These are phyloP conservation scores for Gnaphalium uliginosum DNA, from an alignment of 129 eudicot species.

Conservation along the genomic window DNA sequence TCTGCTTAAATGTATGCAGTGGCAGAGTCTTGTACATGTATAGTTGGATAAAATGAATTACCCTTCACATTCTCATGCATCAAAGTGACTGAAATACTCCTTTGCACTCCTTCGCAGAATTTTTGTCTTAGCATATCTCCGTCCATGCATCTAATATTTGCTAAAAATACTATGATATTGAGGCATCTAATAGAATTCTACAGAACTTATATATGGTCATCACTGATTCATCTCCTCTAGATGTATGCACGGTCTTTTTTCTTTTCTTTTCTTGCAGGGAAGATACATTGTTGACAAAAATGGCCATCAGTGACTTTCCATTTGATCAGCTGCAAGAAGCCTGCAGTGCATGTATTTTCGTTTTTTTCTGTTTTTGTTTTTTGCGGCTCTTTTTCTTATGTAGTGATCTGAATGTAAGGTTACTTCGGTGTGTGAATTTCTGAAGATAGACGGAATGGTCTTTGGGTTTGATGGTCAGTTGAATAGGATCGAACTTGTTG, in stretches of 20 bases:
- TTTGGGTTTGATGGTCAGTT: not conserved
- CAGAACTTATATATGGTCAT: not conserved
- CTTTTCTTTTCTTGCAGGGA: slow-evolving; percentile 24
- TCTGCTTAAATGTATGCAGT: slow-evolving; percentile 36
- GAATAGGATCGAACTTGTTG: no score
- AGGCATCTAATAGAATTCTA: slow-evolving; percentile 1
- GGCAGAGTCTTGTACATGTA: slow-evolving; percentile 60
- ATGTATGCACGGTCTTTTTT: slow-evolving; percentile 21
- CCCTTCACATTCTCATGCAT: slow-evolving; percentile 32
- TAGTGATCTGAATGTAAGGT: not conserved
- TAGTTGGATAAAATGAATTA: slow-evolving; percentile 46
- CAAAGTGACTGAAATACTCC: slow-evolving; percentile 28
- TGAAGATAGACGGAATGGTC: not conserved
- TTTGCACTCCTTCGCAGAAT: slow-evolving; percentile 22
- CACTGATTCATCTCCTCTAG: not conserved
- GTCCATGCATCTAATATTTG: not conserved
- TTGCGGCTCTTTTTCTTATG: not conserved
- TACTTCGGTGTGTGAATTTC: not conserved
- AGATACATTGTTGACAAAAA: slow-evolving; percentile 3
- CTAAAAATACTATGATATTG: slow-evolving; percentile 9
- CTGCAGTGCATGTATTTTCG: not conserved
- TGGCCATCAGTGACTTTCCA: not conserved
- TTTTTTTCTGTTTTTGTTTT: not conserved
- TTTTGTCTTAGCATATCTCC: not conserved
- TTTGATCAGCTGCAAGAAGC: slow-evolving; percentile 4